Evolutionary conservation across 495 filamentous ascomycete species (phyloP).

Genomic region (Patellaria atrata): DNA sequence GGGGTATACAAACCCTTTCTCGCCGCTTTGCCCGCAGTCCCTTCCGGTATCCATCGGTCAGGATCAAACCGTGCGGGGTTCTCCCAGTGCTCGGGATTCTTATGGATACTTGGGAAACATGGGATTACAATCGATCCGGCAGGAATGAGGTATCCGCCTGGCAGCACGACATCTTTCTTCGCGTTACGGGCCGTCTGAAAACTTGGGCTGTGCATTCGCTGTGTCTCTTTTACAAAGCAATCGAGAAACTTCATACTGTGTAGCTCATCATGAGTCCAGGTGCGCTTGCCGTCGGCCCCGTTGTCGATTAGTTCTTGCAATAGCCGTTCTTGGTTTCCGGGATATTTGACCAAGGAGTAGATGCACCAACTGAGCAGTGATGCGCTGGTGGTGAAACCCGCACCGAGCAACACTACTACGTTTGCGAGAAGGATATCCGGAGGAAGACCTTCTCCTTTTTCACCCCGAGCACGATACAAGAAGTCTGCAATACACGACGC

Average conservation of each 20-base stretch:
- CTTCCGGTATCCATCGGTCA: constrained; percentile 39
- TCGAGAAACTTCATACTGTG: constrained; percentile 35
- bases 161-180: constrained; percentile 36
- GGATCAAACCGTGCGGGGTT: constrained; percentile 39
- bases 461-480: constrained; percentile 33
- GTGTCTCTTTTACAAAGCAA: constrained; percentile 43
- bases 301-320: constrained; percentile 41
- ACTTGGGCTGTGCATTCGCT: constrained; percentile 39
- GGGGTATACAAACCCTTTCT: constrained; percentile 36
- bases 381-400: constrained; percentile 41
- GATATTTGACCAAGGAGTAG: constrained; percentile 35
- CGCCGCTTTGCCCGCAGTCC: constrained; percentile 32
- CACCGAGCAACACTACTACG: constrained; percentile 29
- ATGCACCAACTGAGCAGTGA: constrained; percentile 40
- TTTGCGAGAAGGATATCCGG: constrained; percentile 24
- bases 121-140: constrained; percentile 35
- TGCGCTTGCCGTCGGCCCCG: constrained; percentile 27
- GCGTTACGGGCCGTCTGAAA: constrained; percentile 42
- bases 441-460: constrained; percentile 38
- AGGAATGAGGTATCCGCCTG: constrained; percentile 40
- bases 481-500: constrained; percentile 39
- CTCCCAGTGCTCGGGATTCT: constrained; percentile 36
- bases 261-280: constrained; percentile 29
- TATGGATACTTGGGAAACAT: constrained; percentile 38
- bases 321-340: constrained; percentile 36